Evolutionary conservation across 768 basidiomycete species (phyloP).

Genomic region (Lyophyllum decastes): DNA sequence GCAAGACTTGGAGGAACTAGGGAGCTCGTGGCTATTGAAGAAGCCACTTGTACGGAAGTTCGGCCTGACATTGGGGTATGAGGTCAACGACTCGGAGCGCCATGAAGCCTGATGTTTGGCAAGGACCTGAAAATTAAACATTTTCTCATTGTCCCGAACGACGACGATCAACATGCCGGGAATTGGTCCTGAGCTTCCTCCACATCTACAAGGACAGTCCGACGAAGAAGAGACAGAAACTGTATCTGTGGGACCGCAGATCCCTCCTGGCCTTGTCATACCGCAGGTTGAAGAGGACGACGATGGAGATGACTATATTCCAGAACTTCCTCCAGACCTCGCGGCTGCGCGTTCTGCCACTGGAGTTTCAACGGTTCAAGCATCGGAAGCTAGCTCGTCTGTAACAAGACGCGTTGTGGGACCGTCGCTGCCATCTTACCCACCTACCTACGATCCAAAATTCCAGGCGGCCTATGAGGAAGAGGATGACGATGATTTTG

Average conservation of each 20-base stretch:
- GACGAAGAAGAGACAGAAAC: constrained; percentile 26
- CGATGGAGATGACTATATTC: constrained; percentile 71
- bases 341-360: constrained; percentile 39
- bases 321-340: constrained; percentile 75
- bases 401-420: constrained; percentile 45
- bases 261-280: constrained; percentile 28
- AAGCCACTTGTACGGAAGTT: constrained; percentile 30
- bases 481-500: constrained; percentile 75
- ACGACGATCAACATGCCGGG: constrained; percentile 37
- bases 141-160: neutral
- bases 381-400: constrained; percentile 19
- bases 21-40: constrained; percentile 24
- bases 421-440: constrained; percentile 50
- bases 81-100: no score
- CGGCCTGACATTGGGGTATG: constrained; percentile 30
- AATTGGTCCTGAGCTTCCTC: constrained; percentile 61
- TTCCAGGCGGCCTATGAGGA: constrained; percentile 26
- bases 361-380: constrained; percentile 17
- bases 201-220: constrained; percentile 37
- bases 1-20: constrained; percentile 36
- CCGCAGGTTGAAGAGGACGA: constrained; percentile 22
- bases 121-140: constrained; percentile 4
- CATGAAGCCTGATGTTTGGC: no score
- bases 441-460: constrained; percentile 33
- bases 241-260: constrained; percentile 24